Evolutionary conservation across 768 basidiomycete species (phyloP).

Genomic region (Lactarius sp.): DNA sequence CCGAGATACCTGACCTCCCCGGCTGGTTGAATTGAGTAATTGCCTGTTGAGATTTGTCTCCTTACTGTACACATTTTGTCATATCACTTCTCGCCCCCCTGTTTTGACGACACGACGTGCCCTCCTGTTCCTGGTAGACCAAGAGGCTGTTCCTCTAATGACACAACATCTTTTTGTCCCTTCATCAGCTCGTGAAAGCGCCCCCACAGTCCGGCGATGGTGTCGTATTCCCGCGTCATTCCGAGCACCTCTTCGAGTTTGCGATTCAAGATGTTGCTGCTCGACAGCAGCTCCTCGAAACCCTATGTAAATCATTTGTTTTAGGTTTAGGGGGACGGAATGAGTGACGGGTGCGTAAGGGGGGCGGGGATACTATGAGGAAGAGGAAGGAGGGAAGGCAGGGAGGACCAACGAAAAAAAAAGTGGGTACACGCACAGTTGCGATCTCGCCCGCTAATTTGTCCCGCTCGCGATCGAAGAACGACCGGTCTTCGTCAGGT

Average conservation of each 20-base stretch:
- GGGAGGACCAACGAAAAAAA: background rate
- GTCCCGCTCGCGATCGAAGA: constrained; percentile 80
- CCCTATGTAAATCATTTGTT: constrained; percentile 43
- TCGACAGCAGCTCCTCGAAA: constrained; percentile 82
- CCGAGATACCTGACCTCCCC: constrained; percentile 32
- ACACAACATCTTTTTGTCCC: constrained; percentile 30
- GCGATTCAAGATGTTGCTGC: constrained; percentile 81
- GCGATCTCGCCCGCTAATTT: constrained; percentile 70
- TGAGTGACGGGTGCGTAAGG: too few relatives aligned
- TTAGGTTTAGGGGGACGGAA: background rate
- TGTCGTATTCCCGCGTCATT: constrained; percentile 90
- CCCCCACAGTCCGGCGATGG: constrained; percentile 81
- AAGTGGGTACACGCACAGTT: constrained; percentile 41
- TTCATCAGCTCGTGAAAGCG: constrained; percentile 77
- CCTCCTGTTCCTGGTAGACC: constrained; percentile 71
- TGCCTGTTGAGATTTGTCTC: constrained; percentile 20
- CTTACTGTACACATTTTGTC: constrained; percentile 18
- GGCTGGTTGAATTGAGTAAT: constrained; percentile 12
- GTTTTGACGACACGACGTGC: constrained; percentile 44
- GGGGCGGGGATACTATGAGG: too few relatives aligned
- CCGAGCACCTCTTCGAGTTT: constrained; percentile 90
- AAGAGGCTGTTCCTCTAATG: constrained; percentile 29
- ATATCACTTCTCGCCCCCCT: constrained; percentile 27
- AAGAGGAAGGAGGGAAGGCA: background rate
- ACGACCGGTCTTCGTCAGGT: constrained; percentile 40